Evolutionary conservation across 768 basidiomycete genomes (phyloP), one percentile per base, ranked within the genome.

Genomic region (Mycena epipterygia): DNA sequence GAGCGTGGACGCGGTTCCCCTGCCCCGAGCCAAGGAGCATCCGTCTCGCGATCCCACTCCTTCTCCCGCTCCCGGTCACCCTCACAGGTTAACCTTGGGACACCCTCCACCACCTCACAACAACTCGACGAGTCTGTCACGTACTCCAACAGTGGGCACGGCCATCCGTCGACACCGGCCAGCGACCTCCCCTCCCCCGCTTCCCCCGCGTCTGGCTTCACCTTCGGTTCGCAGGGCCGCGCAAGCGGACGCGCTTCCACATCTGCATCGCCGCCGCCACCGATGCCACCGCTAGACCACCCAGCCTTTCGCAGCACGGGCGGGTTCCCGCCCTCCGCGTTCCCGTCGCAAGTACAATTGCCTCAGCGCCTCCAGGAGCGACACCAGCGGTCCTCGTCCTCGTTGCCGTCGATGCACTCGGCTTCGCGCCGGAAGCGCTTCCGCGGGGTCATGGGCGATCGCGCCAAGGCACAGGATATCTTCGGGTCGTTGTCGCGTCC

Each of bases 361-460:
- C 21, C 58, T 14, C 68, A 57, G 64, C 53, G n/a, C 32, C 52
- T n/a, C n/a, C 27, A 11, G 7, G 59, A 48, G 39, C 58, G 46
- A 11, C 58, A 33, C 7, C 39, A 64, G 4, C 72, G 72, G 7
- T 37, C 64, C 9, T 70, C 72, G 30, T 56, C 72, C 8, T 73
- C 72, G 17, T 27, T 70, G 17, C 72, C 68, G 25, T 73, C 72
- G 30, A 69, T 70, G 67, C 67, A 61, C n/a, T 62, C 72, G 19
- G 14, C 53, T 0, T 67, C 68, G 0, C 51, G 53, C 17, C 63
- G 60, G 49, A 73, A 67, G 49, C 72, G 68, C 41, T 37, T 67
- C 14, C 53, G 23, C 12, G 59, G 44, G 23, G 60, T 32, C 27
- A n/a, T 8, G 14, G 49, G 39, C 44, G 61, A 60, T 53, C 67